These are phyloP conservation scores for Deuterostichococcus epilithicus DNA, from an alignment of 139 green algal species.

Conservation along the genomic window DNA sequence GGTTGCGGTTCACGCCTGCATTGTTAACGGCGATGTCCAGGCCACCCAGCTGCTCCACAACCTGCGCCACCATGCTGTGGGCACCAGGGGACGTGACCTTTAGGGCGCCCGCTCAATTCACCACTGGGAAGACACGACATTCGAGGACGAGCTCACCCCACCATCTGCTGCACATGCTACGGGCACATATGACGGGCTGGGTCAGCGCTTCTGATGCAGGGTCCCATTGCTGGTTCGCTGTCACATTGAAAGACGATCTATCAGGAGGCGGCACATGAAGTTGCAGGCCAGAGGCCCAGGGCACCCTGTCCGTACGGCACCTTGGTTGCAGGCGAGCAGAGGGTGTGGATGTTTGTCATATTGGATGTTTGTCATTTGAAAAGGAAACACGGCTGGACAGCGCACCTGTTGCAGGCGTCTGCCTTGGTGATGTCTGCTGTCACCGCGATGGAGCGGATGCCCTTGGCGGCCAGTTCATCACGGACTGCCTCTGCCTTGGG, in stretches of 20 bases:
- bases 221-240: too few relatives aligned
- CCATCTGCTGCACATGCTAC: too few relatives aligned
- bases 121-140: too few relatives aligned
- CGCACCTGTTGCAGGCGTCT: slow-evolving; percentile 30
- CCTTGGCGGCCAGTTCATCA: slow-evolving; percentile 40
- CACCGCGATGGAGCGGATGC: slow-evolving; percentile 28
- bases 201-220: too few relatives aligned
- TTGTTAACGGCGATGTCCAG: slow-evolving; percentile 53
- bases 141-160: too few relatives aligned
- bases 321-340: not conserved
- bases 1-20: slow-evolving; percentile 47
- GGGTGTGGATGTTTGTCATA: not conserved
- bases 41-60: slow-evolving; percentile 23
- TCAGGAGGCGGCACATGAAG: too few relatives aligned
- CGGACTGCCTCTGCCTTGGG: slow-evolving; percentile 28
- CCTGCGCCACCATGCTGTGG: slow-evolving; percentile 39
- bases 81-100: too few relatives aligned
- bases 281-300: too few relatives aligned
- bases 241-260: too few relatives aligned
- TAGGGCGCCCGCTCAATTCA: too few relatives aligned
- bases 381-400: not conserved
- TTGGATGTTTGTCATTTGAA: not conserved
- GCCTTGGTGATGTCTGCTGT: slow-evolving; percentile 32
- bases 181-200: too few relatives aligned
- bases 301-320: too few relatives aligned